These are phyloP conservation scores for Aspergillus aculeatus DNA, from an alignment of 2,329 filamentous ascomycete species.

Conservation along the genomic window DNA sequence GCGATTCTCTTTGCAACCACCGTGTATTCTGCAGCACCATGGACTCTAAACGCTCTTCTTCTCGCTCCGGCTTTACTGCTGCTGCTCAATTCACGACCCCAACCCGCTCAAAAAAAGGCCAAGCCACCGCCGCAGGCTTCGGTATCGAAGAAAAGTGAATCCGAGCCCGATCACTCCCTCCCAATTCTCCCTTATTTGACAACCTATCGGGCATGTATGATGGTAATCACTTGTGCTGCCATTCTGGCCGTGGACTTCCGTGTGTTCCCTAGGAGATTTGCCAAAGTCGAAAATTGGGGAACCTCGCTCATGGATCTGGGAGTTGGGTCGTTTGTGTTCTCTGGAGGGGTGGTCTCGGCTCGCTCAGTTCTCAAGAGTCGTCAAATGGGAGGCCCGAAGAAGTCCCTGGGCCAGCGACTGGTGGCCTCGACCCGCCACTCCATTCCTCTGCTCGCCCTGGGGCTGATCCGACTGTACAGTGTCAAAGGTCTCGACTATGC, in stretches of 20 bases:
- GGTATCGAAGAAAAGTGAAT: constrained; percentile 23
- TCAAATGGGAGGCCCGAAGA: constrained; percentile 46
- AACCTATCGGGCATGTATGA: constrained; percentile 85
- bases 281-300: constrained; percentile 98
- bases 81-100: constrained; percentile 44
- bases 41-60: constrained; percentile 73
- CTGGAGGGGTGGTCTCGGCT: constrained; percentile 85
- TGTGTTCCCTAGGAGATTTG: constrained; percentile 89
- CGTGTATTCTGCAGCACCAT: constrained; percentile 72
- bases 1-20: constrained; percentile 82
- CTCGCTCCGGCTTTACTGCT: constrained; percentile 68
- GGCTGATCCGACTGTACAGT: constrained; percentile 75
- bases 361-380: constrained; percentile 73
- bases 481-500: constrained; percentile 96
- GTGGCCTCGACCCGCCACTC: constrained; percentile 72
- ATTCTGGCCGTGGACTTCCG: constrained; percentile 97
- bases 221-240: constrained; percentile 82
- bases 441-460: constrained; percentile 75
- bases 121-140: constrained; percentile 31
- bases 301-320: constrained; percentile 99
- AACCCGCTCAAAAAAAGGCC: constrained; percentile 33
- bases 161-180: constrained; percentile 51
- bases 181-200: constrained; percentile 91
- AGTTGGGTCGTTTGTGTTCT: constrained; percentile 96
- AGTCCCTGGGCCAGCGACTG: constrained; percentile 56